phyloP scores from a whole-genome alignment of 2,329 filamentous ascomycete species.

The Tolypocladium capitatum region DNA sequence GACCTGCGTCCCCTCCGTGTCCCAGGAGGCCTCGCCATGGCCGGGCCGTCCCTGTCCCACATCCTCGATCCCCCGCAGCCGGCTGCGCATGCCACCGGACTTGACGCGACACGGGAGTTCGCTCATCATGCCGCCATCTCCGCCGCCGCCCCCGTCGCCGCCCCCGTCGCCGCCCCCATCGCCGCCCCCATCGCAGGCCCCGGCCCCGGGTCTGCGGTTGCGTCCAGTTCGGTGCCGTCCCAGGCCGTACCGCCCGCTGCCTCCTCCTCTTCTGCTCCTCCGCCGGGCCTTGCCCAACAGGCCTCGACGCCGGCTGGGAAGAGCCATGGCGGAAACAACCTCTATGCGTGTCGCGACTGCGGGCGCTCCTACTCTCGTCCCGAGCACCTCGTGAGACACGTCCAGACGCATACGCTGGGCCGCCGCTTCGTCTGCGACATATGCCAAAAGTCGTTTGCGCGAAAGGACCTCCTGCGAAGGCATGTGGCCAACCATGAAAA shows the following conservation, averaged over 20 bases:
- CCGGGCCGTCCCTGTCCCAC: constrained; percentile 17
- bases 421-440: constrained; percentile 36
- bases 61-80: constrained; percentile 17
- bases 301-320: neutral
- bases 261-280: neutral
- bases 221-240: neutral
- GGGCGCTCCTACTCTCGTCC: constrained; percentile 37
- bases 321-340: constrained; percentile 17
- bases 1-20: constrained; percentile 1
- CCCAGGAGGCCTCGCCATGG: constrained; percentile 12
- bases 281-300: neutral
- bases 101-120: neutral
- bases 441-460: constrained; percentile 39
- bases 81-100: constrained; percentile 3
- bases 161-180: too few relatives aligned
- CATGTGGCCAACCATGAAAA: constrained; percentile 39
- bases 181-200: neutral
- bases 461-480: constrained; percentile 39
- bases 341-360: constrained; percentile 39
- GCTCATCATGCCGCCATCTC: neutral
- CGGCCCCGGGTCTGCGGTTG: neutral
- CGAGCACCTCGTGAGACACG: constrained; percentile 39
- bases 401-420: constrained; percentile 36
- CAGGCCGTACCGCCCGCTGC: neutral
- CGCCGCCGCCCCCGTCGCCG: neutral